Evolutionary conservation across 805 yeast genomes (phyloP), one percentile per base, ranked within the genome.

Genomic region (Kodamaea nitidulidarum): DNA sequence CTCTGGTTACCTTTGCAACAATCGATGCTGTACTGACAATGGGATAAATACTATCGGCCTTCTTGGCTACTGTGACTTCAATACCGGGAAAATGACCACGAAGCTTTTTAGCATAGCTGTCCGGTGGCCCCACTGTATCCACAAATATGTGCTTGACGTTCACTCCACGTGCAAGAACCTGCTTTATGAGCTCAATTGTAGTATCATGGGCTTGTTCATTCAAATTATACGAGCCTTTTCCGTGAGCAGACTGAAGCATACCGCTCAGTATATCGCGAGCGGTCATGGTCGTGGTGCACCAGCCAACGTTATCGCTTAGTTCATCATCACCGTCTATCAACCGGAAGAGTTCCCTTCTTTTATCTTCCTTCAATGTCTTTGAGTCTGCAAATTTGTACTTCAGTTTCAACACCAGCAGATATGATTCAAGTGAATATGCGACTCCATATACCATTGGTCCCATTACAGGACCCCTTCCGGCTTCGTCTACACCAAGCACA

Each of bases 361-460:
- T 76, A 2, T 71, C 75, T 35, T 86, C 95, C 3, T 84, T 84
- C 41, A 93, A 65, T 4, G 85, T 83, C 54, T 93, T 93, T 4
- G 98, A 90, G 60, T 93, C 99, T 8, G 91, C 96, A 63, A 93
- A 93, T 11, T 88, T 96, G 48, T 77, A 82, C 22, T 72, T 63
- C 30, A 49, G 55, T 17, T 75, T 72, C 36, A 83, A 70, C 14
- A 71, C 55, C 1, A 61, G 54, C 21, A 69, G 73, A 41, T 76
- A 84, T 0, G 65, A 58, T 35, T 73, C 70, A 9, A 80, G 61
- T 46, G 95, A 81, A 55, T 88, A 93, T 3, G 93, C 80, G 5
- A 88, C 69, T 3, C 95, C 95, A 55, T 93, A 93, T 2, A 93
- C 98, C 98, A 93, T 93, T 0, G 98, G 95, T 0, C 98, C 98